Base-by-base conservation (phyloP, 1,284 basidiomycete genomes). In the Puccinia novopanici region DNA sequence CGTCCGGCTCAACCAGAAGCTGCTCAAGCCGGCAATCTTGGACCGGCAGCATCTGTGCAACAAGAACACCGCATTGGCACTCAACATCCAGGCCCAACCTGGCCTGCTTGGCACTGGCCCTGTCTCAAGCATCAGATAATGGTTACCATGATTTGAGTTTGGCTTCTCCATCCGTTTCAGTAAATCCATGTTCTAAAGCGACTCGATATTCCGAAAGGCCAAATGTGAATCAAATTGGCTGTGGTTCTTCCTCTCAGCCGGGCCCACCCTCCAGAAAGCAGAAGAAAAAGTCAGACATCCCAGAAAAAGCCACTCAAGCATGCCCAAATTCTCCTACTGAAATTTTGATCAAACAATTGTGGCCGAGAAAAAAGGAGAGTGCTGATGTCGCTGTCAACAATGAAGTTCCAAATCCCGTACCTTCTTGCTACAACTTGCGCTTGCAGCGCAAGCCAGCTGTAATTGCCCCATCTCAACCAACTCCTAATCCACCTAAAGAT, bases 141-240 rank as follows among this genome's bases (percentile, higher is more conserved):
- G 13, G 10, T 34, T 9, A 65, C 10, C 17, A 10, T 9, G 17
- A 65, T 30, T 65, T 34, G n/a, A 27, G 61, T 65, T 65, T 27
- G 34, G 34, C 34, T 65, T 37, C 61, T 30, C 4, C 9, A 65
- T 65, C 61, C 34, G 34, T 12, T 61, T 61, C 57, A 61, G 57
- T 27, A 13, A 22, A 15, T 61, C 24, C 19, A 61, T 61, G 19
- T 61, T 61, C 57, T 61, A 65, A 17, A 37, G 3, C 19, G 61
- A 6, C 61, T 27, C 34, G 19, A n/a, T 65, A 8, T 65, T 37
- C 34, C 4, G 24, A 6, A 19, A 34, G 8, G 19, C 17, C n/a
- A 61, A 61, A 61, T 61, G 30, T 24, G 19, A 61, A 61, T 65
- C 24, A 65, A 37, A 30, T 19, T 61, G 19, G 57, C 57, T 24